These are phyloP conservation scores for Sphaerulina musiva DNA, from an alignment of 2,329 filamentous ascomycete species.

Conservation along the genomic window DNA sequence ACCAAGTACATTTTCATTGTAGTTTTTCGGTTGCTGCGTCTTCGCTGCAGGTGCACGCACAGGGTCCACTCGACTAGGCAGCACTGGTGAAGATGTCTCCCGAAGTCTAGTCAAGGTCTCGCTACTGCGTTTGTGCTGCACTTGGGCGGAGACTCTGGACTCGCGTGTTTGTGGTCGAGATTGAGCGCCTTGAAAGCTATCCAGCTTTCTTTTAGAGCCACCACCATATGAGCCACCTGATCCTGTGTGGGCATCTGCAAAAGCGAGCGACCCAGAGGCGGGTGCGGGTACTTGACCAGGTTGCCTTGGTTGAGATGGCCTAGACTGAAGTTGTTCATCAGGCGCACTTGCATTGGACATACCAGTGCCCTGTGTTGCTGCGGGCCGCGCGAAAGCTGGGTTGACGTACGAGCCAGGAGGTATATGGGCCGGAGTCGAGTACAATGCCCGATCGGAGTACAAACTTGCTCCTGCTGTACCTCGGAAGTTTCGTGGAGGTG, in stretches of 20 bases:
- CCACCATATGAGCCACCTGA: slow-evolving; percentile 13
- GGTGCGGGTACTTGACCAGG: neutral
- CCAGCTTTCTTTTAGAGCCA: slow-evolving; percentile 33
- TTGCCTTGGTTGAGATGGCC: too few species aligned
- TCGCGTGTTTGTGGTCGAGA: neutral
- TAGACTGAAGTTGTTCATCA: neutral
- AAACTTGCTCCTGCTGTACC: neutral
- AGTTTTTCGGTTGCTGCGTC: slow-evolving; percentile 47
- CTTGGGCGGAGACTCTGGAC: too few species aligned
- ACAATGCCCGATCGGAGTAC: neutral
- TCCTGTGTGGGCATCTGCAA: neutral
- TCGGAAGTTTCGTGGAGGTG: neutral
- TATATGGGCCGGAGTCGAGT: neutral
- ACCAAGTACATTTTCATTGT: slow-evolving; percentile 48
- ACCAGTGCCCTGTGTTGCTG: neutral
- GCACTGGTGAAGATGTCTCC: neutral
- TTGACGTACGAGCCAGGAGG: slow-evolving; percentile 30
- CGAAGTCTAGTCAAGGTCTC: neutral
- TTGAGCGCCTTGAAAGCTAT: slow-evolving; percentile 1
- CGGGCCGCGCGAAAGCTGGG: slow-evolving; percentile 20
- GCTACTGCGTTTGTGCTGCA: neutral
- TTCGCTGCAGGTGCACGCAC: neutral
- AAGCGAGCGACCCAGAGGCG: neutral
- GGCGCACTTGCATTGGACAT: neutral
- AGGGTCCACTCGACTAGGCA: neutral